Conservation (phyloP, 1,284 basidiomycete species). For the Earliella scabrosa region DNA sequence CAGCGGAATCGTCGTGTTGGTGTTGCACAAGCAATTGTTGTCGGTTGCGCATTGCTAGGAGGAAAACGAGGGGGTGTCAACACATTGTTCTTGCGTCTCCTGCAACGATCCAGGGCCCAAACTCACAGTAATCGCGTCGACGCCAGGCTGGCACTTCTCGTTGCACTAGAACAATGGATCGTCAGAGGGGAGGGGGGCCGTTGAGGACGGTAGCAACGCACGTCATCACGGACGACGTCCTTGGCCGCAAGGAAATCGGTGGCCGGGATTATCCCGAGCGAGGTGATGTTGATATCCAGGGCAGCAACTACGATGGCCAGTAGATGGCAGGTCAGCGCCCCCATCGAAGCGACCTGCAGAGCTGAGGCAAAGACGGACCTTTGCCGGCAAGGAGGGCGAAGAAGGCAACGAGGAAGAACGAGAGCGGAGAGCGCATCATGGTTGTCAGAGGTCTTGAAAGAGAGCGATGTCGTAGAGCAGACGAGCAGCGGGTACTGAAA, state of each 20-base stretch:
- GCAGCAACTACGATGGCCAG: conserved; percentile 44
- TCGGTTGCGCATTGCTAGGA: conserved; percentile 34
- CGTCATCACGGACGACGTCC: conserved; percentile 43
- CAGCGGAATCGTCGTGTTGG: conserved; percentile 37
- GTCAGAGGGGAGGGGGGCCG: neutral
- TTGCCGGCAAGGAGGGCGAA: conserved; percentile 26
- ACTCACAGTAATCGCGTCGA: conserved; percentile 44
- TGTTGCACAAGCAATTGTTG: conserved; percentile 56
- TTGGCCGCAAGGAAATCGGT: conserved; percentile 50
- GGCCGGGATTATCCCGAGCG: conserved; percentile 43
- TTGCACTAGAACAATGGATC: neutral
- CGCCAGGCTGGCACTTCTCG: conserved; percentile 42
- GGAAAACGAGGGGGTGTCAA: neutral
- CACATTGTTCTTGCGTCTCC: neutral
- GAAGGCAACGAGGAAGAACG: conserved; percentile 20
- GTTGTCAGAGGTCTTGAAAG: neutral
- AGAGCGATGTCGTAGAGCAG: neutral
- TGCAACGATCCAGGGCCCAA: neutral
- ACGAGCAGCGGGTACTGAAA: conserved; percentile 1
- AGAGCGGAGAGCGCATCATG: conserved; percentile 17
- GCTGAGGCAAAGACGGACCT: conserved; percentile 19
- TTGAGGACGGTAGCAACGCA: conserved; percentile 40
- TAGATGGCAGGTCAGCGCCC: too few relatives aligned
- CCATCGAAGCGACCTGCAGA: too few relatives aligned
- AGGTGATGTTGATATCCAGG: conserved; percentile 54